Evolutionary conservation across 2,329 filamentous ascomycete genomes (phyloP).

Genomic region (Aspergillus fructus): DNA sequence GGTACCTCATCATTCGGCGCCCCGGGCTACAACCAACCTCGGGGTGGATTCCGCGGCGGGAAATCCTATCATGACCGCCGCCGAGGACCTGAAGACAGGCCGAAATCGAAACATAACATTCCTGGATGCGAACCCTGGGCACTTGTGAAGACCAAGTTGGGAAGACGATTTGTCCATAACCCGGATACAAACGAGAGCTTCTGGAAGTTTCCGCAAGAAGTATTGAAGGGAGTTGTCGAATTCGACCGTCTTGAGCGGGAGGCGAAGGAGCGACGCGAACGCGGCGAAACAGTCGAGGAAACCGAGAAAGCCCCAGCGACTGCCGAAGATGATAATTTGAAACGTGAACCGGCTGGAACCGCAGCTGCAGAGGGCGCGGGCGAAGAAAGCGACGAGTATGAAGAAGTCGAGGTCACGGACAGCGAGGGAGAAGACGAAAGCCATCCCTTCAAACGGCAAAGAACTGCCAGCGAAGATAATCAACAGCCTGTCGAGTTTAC

Average conservation of each 20-base stretch:
- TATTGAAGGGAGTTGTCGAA: conserved; percentile 70
- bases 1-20: conserved; percentile 15
- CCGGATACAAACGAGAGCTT: conserved; percentile 81
- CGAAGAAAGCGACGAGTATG: conserved; percentile 69
- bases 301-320: conserved; percentile 17
- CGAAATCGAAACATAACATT: conserved; percentile 75
- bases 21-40: conserved; percentile 39
- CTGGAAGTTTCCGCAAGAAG: conserved; percentile 89
- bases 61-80: conserved; percentile 60
- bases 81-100: conserved; percentile 73
- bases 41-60: conserved; percentile 50
- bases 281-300: conserved; percentile 12
- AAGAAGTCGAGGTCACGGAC: conserved; percentile 73
- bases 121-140: conserved; percentile 84
- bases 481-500: conserved; percentile 71
- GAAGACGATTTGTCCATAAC: conserved; percentile 88
- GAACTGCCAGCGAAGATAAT: conserved; percentile 52
- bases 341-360: conserved; percentile 15
- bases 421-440: conserved; percentile 52
- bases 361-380: conserved; percentile 36
- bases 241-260: conserved; percentile 73
- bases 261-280: conserved; percentile 40
- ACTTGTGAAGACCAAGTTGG: conserved; percentile 87
- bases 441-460: conserved; percentile 53
- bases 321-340: conserved; percentile 6